Base-by-base conservation (phyloP, 139 green algal species). In the Edaphochlamys debaryana region DNA sequence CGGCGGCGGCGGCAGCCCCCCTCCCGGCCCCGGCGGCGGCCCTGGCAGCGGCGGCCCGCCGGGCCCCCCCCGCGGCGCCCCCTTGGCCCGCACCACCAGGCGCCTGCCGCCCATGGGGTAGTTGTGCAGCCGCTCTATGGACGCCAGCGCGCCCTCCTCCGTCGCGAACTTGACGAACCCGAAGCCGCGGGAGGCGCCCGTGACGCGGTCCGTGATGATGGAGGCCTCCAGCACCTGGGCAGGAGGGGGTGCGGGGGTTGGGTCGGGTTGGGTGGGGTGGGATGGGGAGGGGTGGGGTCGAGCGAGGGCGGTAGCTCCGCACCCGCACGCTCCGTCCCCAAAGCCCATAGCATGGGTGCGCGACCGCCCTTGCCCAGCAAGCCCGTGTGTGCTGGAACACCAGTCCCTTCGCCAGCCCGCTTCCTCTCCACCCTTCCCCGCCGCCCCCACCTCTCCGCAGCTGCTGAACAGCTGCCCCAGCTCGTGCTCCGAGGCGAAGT, bases 111-210 rank as follows among this genome's bases (percentile, higher is more conserved):
- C 40, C 41, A 90, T 64, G 68, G 70, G 2, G 67, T 89, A 87
- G 42, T 69, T 71, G 45, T 92, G 64, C 40, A 91, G 79, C 52
- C 76, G 84, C 42, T 90, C 62, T 2, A 89, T 76, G 22, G 91
- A 90, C 30, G 79, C 36, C n/a, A 64, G 45, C 37, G 94, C 94
- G 2, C 79, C 60, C 67, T 87, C 58, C 29, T 93, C 86, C 56
- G 88, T 88, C 32, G 82, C 84, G 88, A 95, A 94, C 68, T 92
- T 88, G 40, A 96, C 90, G 73, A 97, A 97, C 6, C 94, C 94
- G 84, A 94, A 97, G 27, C 92, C 92, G 27, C 91, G 80, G 56
- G 74, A 85, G 66, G 72, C 34, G 13, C 86, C 87, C 22, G 90
- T 89, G 40, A 58, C 40, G 29, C 79, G 79, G 73, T 94, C 90